phyloP scores from a whole-genome alignment of 2,329 filamentous ascomycete genomes.

The Penicillium sp. region DNA sequence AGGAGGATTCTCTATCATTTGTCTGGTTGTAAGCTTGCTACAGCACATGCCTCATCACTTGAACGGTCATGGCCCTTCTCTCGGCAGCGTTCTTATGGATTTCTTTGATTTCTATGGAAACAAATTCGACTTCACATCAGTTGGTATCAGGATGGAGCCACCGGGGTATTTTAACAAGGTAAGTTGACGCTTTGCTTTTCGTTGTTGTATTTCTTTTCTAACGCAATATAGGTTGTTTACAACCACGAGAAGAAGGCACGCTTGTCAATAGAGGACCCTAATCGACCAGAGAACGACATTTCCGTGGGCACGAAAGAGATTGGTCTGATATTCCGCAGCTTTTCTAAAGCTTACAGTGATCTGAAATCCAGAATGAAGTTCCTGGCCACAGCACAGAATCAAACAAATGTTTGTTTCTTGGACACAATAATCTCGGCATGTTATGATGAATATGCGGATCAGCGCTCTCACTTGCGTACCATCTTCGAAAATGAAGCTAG shows the following conservation, averaged over 20 bases:
- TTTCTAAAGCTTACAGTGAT: constrained; percentile 59
- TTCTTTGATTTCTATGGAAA: constrained; percentile 90
- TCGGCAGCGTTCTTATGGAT: constrained; percentile 77
- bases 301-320: constrained; percentile 78
- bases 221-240: constrained; percentile 6
- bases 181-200: constrained; percentile 14
- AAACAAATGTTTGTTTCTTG: constrained; percentile 56
- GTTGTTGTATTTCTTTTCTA: not conserved
- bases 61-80: constrained; percentile 62
- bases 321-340: constrained; percentile 62
- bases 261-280: constrained; percentile 88
- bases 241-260: constrained; percentile 42
- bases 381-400: constrained; percentile 19
- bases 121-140: constrained; percentile 64
- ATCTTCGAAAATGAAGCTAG: constrained; percentile 45
- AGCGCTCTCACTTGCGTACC: constrained; percentile 60
- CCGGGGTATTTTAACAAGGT: constrained; percentile 77
- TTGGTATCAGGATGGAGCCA: constrained; percentile 72
- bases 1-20: constrained; percentile 91
- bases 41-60: constrained; percentile 71
- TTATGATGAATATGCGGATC: constrained; percentile 68
- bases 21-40: constrained; percentile 83
- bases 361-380: constrained; percentile 56
- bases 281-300: constrained; percentile 80
- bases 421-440: constrained; percentile 70